Percentiles rank a stretch among this genome's conserved stretches.
phyloP scores from a whole-genome alignment of 2,329 filamentous ascomycete genomes.

The Tricladium varicosporioides region DNA sequence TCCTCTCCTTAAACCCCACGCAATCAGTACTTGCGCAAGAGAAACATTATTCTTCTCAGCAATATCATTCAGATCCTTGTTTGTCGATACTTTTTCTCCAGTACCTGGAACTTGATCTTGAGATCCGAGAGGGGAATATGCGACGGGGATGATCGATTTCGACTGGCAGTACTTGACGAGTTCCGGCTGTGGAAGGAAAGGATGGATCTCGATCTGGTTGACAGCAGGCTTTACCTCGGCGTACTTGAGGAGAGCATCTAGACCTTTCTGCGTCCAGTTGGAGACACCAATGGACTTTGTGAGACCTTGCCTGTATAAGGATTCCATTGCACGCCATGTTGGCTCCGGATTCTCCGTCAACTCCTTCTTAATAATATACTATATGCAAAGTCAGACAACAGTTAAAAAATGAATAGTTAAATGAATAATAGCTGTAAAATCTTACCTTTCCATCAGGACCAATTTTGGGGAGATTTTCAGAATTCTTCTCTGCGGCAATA shows the following conservation, averaged over 20 bases:
- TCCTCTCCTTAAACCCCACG: conserved; percentile 69
- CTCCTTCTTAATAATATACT: conserved; percentile 61
- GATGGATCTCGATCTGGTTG: conserved; percentile 68
- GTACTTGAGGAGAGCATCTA: conserved; percentile 49
- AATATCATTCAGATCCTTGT: conserved; percentile 57
- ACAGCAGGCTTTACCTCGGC: conserved; percentile 48
- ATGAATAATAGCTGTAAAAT: background rate
- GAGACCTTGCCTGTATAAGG: conserved; percentile 58
- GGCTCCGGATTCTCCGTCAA: conserved; percentile 65
- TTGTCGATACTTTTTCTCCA: conserved; percentile 64
- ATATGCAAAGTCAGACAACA: conserved; percentile 1
- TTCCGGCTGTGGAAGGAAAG: conserved; percentile 69
- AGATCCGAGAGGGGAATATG: conserved; percentile 66
- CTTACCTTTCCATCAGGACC: conserved; percentile 51
- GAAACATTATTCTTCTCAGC: conserved; percentile 63
- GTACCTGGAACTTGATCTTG: conserved; percentile 63
- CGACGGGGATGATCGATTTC: conserved; percentile 69
- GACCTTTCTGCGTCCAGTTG: conserved; percentile 54
- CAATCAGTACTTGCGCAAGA: conserved; percentile 64
- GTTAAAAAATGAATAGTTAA: background rate
- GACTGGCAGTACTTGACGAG: conserved; percentile 66
- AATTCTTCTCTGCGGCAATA: conserved; percentile 71
- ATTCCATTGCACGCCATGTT: conserved; percentile 74
- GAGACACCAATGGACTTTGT: conserved; percentile 57
- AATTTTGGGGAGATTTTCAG: conserved; percentile 60